Evolutionary conservation across 495 filamentous ascomycete species (phyloP), one percentile per base, ranked within the genome.

Genomic region (Penicillium bovifimosum): DNA sequence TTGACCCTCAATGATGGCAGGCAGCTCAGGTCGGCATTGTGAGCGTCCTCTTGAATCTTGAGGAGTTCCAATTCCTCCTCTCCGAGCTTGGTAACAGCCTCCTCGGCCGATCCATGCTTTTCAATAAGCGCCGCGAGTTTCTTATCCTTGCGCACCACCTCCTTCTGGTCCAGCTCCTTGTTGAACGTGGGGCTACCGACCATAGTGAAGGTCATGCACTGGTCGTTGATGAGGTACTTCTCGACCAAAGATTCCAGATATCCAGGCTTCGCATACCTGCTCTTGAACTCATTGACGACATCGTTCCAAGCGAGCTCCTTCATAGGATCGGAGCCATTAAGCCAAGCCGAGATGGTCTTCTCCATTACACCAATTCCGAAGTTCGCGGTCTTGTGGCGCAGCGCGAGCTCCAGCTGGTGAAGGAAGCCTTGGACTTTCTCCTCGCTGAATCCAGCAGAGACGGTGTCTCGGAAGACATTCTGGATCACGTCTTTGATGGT

Each of bases 311-410:
- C 85, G 46, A 98, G 72, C 18, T 88, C 82, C 52, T 93, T 83
- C 68, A 98, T 91, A 9, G 93, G 95, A 67, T 96, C 88, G 10
- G 89, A 79, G 11, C 93, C 93, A 50, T 93, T 93, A 67, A 97
- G 96, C 93, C 93, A 98, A 26, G 84, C 83, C 3, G 89, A 85
- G 47, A 93, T 87, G 48, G 96, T 76, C 40, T 90, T 79, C 58
- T 96, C 87, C 75, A 96, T 86, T 2, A 98, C 71, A 38, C 83
- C 83, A 79, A 97, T 87, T 18, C 93, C 93, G 61, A 98, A 97
- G 56, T 87, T 87, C 31, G 93, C 87, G 1, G 89, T 96, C 70
- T 96, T 96, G 69, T 97, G 92, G 62, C 96, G 95, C 20, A 97
- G 72, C 9, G 82, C 76, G 31, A 98, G 76, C 61, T 98, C 93